Percentiles rank a stretch among this genome's conserved stretches.
phyloP scores from a whole-genome alignment of 1,139 yeast genomes.

The Blastobotrys indianensis region DNA sequence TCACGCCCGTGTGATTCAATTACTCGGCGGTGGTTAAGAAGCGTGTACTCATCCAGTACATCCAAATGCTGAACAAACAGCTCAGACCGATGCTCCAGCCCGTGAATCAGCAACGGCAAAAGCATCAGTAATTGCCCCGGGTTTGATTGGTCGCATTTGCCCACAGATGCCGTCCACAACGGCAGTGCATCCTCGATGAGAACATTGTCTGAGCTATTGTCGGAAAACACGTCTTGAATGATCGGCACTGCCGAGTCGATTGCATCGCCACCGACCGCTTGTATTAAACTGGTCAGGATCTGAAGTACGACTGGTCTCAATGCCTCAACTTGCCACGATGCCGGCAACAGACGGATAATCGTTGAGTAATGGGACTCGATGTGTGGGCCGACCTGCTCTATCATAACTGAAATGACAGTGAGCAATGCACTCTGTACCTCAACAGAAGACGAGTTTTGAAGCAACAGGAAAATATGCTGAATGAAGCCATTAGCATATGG shows the following conservation, averaged over 20 bases:
- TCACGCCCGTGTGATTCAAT: slow-evolving; percentile 22
- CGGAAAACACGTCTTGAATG: slow-evolving; percentile 55
- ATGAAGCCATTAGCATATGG: slow-evolving; percentile 58
- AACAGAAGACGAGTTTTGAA: slow-evolving; percentile 49
- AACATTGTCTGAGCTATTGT: slow-evolving; percentile 3
- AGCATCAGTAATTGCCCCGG: slow-evolving; percentile 37
- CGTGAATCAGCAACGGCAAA: slow-evolving; percentile 43
- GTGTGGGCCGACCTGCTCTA: slow-evolving; percentile 46
- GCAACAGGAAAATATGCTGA: slow-evolving; percentile 39
- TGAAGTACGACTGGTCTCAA: slow-evolving; percentile 65
- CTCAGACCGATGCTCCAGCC: slow-evolving; percentile 62
- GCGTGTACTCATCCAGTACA: slow-evolving; percentile 64
- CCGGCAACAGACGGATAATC: slow-evolving; percentile 59
- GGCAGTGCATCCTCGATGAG: slow-evolving; percentile 85
- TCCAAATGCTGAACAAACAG: slow-evolving; percentile 62
- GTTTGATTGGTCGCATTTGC: slow-evolving; percentile 39
- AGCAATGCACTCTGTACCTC: slow-evolving; percentile 72
- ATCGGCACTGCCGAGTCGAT: slow-evolving; percentile 62
- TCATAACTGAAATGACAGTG: slow-evolving; percentile 57
- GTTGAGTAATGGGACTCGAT: slow-evolving; percentile 36
- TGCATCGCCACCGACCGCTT: slow-evolving; percentile 60
- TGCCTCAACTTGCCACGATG: slow-evolving; percentile 62
- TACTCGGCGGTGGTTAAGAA: slow-evolving; percentile 42
- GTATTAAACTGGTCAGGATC: slow-evolving; percentile 56
- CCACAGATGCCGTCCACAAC: slow-evolving; percentile 69